Evolutionary conservation across 129 eudicot species (phyloP), one percentile per base, ranked within the genome.

Genomic region (Chrysanthemum seticuspe): DNA sequence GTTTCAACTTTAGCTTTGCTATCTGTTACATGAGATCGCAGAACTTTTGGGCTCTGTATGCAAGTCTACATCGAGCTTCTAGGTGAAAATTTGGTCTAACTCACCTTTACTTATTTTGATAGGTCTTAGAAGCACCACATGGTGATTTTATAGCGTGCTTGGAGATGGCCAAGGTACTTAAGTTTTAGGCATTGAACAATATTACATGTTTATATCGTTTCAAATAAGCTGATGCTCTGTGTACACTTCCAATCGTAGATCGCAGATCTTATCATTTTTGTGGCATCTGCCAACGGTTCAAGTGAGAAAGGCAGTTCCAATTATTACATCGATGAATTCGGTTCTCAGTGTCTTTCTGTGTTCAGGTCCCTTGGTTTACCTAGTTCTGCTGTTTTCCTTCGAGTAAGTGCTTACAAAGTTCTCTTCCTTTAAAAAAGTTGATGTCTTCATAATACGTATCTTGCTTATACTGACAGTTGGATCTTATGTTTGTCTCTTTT

Each of bases 81-180:
- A 13, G 13, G 45, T 61, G 27, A 70, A 40, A 40, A 7, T 7
- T 40, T 40, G 47, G 47, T 40, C 47, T 40, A 40, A 40, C 47
- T 40, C 61, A 74, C 58, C 9, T 48, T 48, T 12, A 27, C 62
- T 53, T 62, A 51, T 68, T 48, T 52, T n/a, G 63, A 44, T 76
- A 95, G 99, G 87, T 95, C 45, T 73, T 95, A 84, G 84, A 85
- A 80, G 99, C 99, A 67, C 99, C 99, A 64, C 93, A 88, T 87
- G 96, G 96, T 68, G 94, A 95, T 91, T 72, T 95, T 45, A 71
- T 83, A 75, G 82, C 96, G 15, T 95, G 99, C 69, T 81, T 95
- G 93, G 99, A 95, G 72, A 91, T 95, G 99, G 97, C 96, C 65
- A 95, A 95, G 99, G 99, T 95, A 86, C 71, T 62, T 65, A 1